phyloP scores from a whole-genome alignment of 1,284 basidiomycete genomes.

The Rhodotorula sp. region DNA sequence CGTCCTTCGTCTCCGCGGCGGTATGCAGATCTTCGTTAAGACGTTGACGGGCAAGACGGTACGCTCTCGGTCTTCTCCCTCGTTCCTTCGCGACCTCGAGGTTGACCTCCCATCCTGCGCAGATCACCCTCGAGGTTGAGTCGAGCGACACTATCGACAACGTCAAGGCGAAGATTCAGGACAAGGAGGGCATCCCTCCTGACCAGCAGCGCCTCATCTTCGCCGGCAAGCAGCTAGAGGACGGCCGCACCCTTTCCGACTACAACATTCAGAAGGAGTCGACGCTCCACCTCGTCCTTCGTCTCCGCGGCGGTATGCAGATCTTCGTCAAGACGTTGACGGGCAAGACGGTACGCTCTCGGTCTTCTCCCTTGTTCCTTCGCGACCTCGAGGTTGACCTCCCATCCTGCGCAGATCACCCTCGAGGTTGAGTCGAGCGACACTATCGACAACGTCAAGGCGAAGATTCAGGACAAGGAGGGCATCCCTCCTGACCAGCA shows the following conservation, averaged over 20 bases:
- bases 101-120: not conserved
- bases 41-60: slow-evolving; percentile 46
- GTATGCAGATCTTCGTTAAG: slow-evolving; percentile 63
- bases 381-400: too few relatives aligned
- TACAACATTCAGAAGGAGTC: slow-evolving; percentile 99
- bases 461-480: too few relatives aligned
- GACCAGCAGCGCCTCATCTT: slow-evolving; percentile 94
- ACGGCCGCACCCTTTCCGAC: slow-evolving; percentile 88
- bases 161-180: slow-evolving; percentile 55
- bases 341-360: too few relatives aligned
- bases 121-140: slow-evolving; percentile 61
- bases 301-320: slow-evolving; percentile 94
- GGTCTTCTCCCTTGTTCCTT: too few relatives aligned
- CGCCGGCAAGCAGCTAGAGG: slow-evolving; percentile 91
- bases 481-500: too few relatives aligned
- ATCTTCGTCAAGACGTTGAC: slow-evolving; percentile 93
- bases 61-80: not conserved
- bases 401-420: too few relatives aligned
- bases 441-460: too few relatives aligned
- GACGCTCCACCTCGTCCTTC: slow-evolving; percentile 93
- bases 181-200: slow-evolving; percentile 60
- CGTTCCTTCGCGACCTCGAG: too few relatives aligned
- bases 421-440: too few relatives aligned
- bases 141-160: slow-evolving; percentile 64
- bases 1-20: slow-evolving; percentile 81